These are phyloP conservation scores for Sodiomyces alkalinus DNA, from an alignment of 2,329 filamentous ascomycete genomes.

Conservation along the genomic window DNA sequence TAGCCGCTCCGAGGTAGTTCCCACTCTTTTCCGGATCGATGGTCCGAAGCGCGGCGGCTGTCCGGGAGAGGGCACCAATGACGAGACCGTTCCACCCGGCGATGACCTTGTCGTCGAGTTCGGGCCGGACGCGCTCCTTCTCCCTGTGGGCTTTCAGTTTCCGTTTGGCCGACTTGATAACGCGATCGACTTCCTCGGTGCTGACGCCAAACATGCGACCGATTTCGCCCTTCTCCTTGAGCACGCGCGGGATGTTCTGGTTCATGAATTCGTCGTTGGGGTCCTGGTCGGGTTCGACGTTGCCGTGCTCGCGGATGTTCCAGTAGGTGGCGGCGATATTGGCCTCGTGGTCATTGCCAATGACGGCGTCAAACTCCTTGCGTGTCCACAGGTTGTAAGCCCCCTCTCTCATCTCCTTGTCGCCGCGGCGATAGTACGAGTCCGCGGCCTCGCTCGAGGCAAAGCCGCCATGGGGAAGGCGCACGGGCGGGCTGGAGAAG, in stretches of 20 bases:
- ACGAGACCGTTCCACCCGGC: slow-evolving; percentile 80
- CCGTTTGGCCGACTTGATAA: slow-evolving; percentile 49
- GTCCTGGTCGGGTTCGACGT: slow-evolving; percentile 69
- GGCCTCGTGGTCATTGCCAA: slow-evolving; percentile 33
- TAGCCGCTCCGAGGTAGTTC: slow-evolving; percentile 50
- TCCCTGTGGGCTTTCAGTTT: slow-evolving; percentile 60
- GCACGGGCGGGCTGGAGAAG: slow-evolving; percentile 56
- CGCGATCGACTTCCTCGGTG: slow-evolving; percentile 50
- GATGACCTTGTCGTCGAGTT: slow-evolving; percentile 77
- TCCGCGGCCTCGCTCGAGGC: slow-evolving; percentile 84
- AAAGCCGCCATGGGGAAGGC: slow-evolving; percentile 57
- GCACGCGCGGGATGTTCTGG: slow-evolving; percentile 73
- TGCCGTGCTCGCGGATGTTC: slow-evolving; percentile 71
- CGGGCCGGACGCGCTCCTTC: slow-evolving; percentile 58
- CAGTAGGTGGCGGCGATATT: slow-evolving; percentile 71
- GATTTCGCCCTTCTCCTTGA: slow-evolving; percentile 51
- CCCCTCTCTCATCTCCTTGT: slow-evolving; percentile 73
- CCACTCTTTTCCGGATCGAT: slow-evolving; percentile 41
- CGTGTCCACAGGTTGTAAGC: slow-evolving; percentile 91
- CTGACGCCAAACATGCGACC: slow-evolving; percentile 61
- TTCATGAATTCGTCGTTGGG: slow-evolving; percentile 89
- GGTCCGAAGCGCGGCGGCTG: slow-evolving; percentile 49
- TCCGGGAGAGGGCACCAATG: slow-evolving; percentile 66
- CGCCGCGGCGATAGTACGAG: slow-evolving; percentile 57
- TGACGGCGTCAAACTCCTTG: slow-evolving; percentile 66